Evolutionary conservation across 2,329 filamentous ascomycete species (phyloP), one percentile per base, ranked within the genome.

Genomic region (Metarhizium album): DNA sequence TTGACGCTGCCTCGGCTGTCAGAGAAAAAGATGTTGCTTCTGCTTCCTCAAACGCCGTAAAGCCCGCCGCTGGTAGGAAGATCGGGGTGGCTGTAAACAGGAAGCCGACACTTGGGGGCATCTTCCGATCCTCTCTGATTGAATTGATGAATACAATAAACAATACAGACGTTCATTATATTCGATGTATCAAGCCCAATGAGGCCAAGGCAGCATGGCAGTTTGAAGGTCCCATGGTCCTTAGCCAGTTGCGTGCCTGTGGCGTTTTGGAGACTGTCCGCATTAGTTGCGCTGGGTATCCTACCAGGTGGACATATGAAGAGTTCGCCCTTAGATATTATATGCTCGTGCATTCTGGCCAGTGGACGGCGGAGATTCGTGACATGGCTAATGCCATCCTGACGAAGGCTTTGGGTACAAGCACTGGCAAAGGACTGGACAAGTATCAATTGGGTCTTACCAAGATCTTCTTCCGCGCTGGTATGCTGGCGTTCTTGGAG

Each of bases 381-480:
- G 77, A 90, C 52, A 95, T 98, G 87, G 93, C 90, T 45, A 88
- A 95, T 66, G 86, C 86, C 20, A 98, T 98, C 61, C 71, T 98
- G 56, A 84, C 81, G 53, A 93, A 90, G 69, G 93, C 90, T 1
- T 76, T 98, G 29, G 91, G 88, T 51, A 83, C 86, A 54, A 83
- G 82, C 58, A 87, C 78, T 42, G 82, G 80, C 53, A 80, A 85
- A 59, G 85, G 84, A 46, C 71, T 84, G 49, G 93, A 97, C 73
- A 98, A 95, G 70, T 98, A 97, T 65, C 93, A 98, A 71, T 80
- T 98, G 57, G 93, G 93, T 71, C 75, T 97, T 58, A 97, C 91
- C 48, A 98, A 98, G 74, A 96, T 98, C 65, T 98, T 98, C 74
- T 98, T 98, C 82, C 86, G 93, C 54, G 93, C 93, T 51, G 93